These are phyloP conservation scores for Aspergillus sp. DNA, from an alignment of 2,329 filamentous ascomycete species.

Conservation along the genomic window DNA sequence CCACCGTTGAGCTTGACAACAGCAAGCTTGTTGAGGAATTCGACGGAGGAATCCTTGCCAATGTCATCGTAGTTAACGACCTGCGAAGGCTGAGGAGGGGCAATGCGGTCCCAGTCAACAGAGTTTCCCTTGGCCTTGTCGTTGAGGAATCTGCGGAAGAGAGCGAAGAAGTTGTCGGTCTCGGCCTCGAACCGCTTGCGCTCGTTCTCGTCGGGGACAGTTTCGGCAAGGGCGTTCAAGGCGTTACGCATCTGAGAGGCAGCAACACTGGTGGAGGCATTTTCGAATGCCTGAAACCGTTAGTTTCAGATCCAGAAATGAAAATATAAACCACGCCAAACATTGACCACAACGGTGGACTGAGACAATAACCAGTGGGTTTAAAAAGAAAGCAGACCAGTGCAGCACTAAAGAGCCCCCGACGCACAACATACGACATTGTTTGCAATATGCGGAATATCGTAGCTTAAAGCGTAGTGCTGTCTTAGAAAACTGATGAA, in stretches of 20 bases:
- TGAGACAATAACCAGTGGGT: not conserved
- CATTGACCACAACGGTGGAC: not conserved
- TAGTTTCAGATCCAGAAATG: not conserved
- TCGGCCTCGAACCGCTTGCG: constrained; percentile 92
- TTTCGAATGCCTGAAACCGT: constrained; percentile 82
- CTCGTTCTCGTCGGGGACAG: constrained; percentile 73
- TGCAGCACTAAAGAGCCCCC: not conserved
- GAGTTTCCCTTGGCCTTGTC: constrained; percentile 98
- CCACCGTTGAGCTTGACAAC: constrained; percentile 99
- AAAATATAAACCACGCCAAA: not conserved
- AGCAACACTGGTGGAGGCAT: constrained; percentile 96
- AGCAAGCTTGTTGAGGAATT: constrained; percentile 94
- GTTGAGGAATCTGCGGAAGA: constrained; percentile 97
- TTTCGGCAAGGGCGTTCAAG: constrained; percentile 87
- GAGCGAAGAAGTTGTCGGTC: constrained; percentile 99
- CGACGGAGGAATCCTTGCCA: constrained; percentile 82
- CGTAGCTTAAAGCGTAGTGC: not conserved
- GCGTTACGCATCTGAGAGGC: constrained; percentile 99
- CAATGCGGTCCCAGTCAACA: constrained; percentile 95
- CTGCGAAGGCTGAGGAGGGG: constrained; percentile 87
- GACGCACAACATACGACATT: constrained; percentile 1
- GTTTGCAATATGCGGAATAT: not conserved
- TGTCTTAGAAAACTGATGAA: not conserved
- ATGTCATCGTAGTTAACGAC: constrained; percentile 94
- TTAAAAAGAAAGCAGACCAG: not conserved